Evolutionary conservation across 202 grass and related monocot genomes (phyloP).

Genomic region (Eragrostis tef): DNA sequence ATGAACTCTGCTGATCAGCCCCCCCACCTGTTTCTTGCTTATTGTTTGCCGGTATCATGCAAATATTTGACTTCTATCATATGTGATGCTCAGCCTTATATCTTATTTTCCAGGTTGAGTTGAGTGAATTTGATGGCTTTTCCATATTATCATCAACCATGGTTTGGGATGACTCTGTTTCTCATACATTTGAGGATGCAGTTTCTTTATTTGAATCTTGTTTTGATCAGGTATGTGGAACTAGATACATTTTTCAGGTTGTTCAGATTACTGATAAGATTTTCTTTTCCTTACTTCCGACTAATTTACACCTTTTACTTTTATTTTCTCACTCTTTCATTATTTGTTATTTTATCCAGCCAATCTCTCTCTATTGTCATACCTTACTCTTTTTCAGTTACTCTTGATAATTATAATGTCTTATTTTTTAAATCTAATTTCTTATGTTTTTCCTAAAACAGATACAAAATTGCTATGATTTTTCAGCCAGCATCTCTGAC

Average conservation of each 20-base stretch:
- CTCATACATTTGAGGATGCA: conserved; percentile 69
- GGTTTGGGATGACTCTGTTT: conserved; percentile 84
- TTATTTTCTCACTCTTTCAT: not conserved
- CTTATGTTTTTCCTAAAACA: conserved; percentile 42
- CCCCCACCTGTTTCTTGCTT: conserved; percentile 47
- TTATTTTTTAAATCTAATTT: conserved; percentile 5
- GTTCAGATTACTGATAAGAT: not conserved
- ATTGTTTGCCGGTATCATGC: conserved; percentile 33
- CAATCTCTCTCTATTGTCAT: not conserved
- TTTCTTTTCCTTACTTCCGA: conserved; percentile 34
- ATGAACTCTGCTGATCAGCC: conserved; percentile 22
- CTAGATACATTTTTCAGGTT: conserved; percentile 17
- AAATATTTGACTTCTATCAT: conserved; percentile 43
- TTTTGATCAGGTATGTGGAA: conserved; percentile 68
- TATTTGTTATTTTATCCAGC: not conserved
- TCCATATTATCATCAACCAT: conserved; percentile 76
- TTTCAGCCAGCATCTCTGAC: conserved; percentile 48
- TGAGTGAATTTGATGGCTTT: conserved; percentile 71
- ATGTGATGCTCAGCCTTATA: conserved; percentile 45
- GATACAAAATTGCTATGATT: conserved; percentile 63
- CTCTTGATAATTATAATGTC: not conserved
- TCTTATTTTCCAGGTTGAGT: conserved; percentile 71
- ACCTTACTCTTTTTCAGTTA: not conserved
- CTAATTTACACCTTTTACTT: conserved; percentile 26
- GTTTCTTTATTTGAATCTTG: conserved; percentile 63